Percentiles rank a stretch among this genome's conserved stretches.
phyloP scores from a whole-genome alignment of 139 green algal genomes.

The Trebouxia sp. region DNA sequence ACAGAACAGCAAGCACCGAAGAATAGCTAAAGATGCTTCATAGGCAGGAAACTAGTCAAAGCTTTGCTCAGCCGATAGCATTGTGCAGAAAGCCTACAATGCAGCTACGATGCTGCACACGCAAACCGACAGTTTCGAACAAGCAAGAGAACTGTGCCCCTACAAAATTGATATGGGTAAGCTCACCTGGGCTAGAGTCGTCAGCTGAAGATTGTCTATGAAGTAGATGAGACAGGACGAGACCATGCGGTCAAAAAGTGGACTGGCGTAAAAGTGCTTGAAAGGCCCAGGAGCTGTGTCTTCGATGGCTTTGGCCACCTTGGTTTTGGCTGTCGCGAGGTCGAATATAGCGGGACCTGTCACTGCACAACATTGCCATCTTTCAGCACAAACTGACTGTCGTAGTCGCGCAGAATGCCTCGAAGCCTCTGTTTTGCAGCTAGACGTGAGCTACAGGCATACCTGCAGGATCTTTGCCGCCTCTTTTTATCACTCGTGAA shows the following conservation, averaged over 20 bases:
- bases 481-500: background rate
- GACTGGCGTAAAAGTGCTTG: conserved; percentile 32
- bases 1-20: no score
- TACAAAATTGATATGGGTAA: no score
- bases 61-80: no score
- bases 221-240: conserved; percentile 25
- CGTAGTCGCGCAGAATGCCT: background rate
- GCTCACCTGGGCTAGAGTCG: conserved; percentile 20
- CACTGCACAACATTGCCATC: background rate
- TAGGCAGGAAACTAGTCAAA: no score
- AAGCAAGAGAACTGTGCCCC: no score
- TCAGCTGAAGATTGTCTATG: conserved; percentile 21
- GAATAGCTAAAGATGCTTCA: no score
- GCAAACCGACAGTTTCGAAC: no score
- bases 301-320: conserved; percentile 26
- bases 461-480: conserved; percentile 3
- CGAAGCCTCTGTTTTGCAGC: background rate
- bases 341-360: conserved; percentile 12
- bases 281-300: conserved; percentile 27
- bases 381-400: background rate
- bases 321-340: conserved; percentile 21
- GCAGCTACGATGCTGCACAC: no score
- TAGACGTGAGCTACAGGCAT: background rate
- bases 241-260: conserved; percentile 26
- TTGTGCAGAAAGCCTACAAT: no score